phyloP scores from a whole-genome alignment of 2,329 filamentous ascomycete species.

The Colletotrichum cereale region DNA sequence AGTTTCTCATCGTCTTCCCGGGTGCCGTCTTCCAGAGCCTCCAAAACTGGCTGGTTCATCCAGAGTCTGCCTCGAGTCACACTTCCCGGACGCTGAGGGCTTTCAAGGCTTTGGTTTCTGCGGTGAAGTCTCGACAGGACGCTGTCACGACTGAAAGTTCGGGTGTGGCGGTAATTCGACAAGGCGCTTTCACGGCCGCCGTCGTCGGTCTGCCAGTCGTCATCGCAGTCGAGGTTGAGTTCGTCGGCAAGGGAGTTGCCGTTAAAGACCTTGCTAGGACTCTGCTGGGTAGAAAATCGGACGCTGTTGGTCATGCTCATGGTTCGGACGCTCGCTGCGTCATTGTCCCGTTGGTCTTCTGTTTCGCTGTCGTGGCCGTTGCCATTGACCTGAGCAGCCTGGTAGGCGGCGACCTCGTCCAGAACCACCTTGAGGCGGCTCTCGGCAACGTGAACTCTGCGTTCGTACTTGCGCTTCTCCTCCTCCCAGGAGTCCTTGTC shows the following conservation, averaged over 20 bases:
- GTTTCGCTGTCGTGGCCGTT: conserved; percentile 66
- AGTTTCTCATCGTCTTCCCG: conserved; percentile 62
- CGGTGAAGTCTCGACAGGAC: conserved; percentile 62
- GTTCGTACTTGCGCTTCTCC: conserved; percentile 84
- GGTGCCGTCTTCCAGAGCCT: conserved; percentile 65
- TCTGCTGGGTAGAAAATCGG: conserved; percentile 77
- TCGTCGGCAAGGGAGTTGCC: conserved; percentile 91
- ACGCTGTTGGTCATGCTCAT: conserved; percentile 80
- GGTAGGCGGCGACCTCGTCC: conserved; percentile 83
- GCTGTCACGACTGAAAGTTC: conserved; percentile 71
- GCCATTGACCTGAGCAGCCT: conserved; percentile 64
- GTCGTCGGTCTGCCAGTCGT: conserved; percentile 77
- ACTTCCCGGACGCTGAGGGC: conserved; percentile 67
- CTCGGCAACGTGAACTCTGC: conserved; percentile 91
- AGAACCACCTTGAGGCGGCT: conserved; percentile 85
- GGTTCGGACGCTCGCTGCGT: conserved; percentile 79
- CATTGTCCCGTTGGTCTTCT: conserved; percentile 75
- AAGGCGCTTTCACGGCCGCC: conserved; percentile 75
- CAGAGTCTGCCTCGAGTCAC: conserved; percentile 65
- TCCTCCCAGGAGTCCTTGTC: conserved; percentile 90
- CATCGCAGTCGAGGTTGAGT: conserved; percentile 86
- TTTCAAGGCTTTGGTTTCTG: conserved; percentile 71
- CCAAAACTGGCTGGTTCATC: conserved; percentile 67
- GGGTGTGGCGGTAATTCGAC: conserved; percentile 63
- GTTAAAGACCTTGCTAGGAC: conserved; percentile 64